A percentile compares a stretch with the other conserved stretches of the same genome.
phyloP scores from a whole-genome alignment of 495 filamentous ascomycete species.

The Podospora appendiculata region DNA sequence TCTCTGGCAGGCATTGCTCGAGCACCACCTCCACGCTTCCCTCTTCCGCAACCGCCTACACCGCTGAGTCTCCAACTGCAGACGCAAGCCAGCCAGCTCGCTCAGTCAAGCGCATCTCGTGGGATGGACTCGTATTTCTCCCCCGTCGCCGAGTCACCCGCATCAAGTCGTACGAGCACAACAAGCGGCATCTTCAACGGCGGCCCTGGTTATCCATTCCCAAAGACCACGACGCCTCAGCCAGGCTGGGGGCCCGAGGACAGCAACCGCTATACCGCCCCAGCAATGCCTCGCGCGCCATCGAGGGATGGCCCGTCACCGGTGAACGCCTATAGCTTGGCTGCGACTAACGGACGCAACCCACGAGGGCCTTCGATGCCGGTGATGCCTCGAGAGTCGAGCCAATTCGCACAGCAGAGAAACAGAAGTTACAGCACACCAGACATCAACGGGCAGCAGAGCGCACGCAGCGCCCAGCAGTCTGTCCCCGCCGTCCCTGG shows the following conservation, averaged over 20 bases:
- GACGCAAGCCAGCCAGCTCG: slow-evolving; percentile 46
- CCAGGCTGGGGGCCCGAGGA: slow-evolving; percentile 57
- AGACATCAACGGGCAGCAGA: slow-evolving; percentile 46
- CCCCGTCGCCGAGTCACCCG: slow-evolving; percentile 74
- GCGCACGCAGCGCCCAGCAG: slow-evolving; percentile 24
- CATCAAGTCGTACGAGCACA: slow-evolving; percentile 69
- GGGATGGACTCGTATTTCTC: slow-evolving; percentile 81
- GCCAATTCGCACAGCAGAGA: slow-evolving; percentile 49
- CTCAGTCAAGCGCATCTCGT: slow-evolving; percentile 38
- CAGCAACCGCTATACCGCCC: slow-evolving; percentile 75
- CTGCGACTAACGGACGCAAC: slow-evolving; percentile 47
- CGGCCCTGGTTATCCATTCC: slow-evolving; percentile 60
- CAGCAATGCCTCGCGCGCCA: slow-evolving; percentile 68
- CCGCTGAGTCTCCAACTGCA: slow-evolving; percentile 54
- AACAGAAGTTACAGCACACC: slow-evolving; percentile 57
- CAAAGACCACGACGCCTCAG: slow-evolving; percentile 61
- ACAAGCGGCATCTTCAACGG: slow-evolving; percentile 53
- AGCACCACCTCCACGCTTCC: slow-evolving; percentile 60
- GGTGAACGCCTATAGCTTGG: slow-evolving; percentile 47
- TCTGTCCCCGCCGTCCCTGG: slow-evolving; percentile 46
- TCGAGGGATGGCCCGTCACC: slow-evolving; percentile 68
- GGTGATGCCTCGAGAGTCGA: slow-evolving; percentile 53
- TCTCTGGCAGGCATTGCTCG: slow-evolving; percentile 40
- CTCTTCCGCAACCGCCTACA: slow-evolving; percentile 48
- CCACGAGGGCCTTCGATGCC: slow-evolving; percentile 77